Base-by-base conservation (phyloP, 176 grass and related monocot genomes). In the Saccharum officinarum region DNA sequence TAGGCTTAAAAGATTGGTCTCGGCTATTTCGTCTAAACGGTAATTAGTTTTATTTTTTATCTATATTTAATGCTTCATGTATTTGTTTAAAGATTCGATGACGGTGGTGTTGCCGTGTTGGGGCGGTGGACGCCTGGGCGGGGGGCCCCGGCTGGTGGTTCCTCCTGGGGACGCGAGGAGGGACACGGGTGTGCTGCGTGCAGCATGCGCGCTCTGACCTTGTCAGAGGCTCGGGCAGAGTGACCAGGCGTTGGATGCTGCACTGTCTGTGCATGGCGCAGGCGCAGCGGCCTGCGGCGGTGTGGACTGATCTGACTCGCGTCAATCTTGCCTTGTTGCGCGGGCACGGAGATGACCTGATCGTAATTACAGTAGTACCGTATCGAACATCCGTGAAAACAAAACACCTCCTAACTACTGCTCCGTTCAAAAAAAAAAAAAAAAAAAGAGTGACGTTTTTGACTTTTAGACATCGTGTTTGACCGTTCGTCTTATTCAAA, bases 171-270 rank as follows among this genome's bases (percentile, higher is more conserved):
- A 72, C 67, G 64, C 74, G 67, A 10, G 47, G 71, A n/a, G n/a
- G 16, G 42, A 38, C 49, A 37, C 11, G 4, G 15, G 12, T 2
- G 18, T 31, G 59, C 25, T 30, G 26, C 15, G 62, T 28, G 23
- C 36, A 9, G 76, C 10, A 52, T 74, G 82, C 62, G 61, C 20
- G 71, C 71, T 78, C 88, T 83, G 89, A 87, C 84, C 84, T 3
- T 75, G 80, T 75, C 38, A 72, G 84, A 6, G 45, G 45, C 67
- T 90, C 40, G 80, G 84, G 88, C 84, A 86, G 84, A 7, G 84
- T 50, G 88, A 31, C n/a, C 9, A 61, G 73, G 84, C 88, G 77
- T 86, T 79, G 84, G 84, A 90, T 83, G 84, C 88, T 78, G 72
- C 72, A 25, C 66, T 86, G 78, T 54, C 88, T 72, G 39, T 8